Percentiles rank a stretch among this genome's conserved stretches.
Conservation (phyloP, 306 rosid species). For the Inga leiocalycina region DNA sequence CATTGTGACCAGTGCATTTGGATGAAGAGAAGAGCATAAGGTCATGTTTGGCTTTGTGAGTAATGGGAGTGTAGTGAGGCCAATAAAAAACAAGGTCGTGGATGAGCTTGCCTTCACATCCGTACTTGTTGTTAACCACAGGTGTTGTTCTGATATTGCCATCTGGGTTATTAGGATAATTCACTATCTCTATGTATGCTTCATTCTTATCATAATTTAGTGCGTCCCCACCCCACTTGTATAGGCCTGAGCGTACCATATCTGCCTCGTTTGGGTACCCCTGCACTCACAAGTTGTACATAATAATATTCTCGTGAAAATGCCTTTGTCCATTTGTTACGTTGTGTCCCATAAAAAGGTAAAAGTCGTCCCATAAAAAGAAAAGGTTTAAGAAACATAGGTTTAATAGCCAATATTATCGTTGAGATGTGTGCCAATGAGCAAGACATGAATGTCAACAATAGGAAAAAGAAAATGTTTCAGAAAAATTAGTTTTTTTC, state of each 20-base stretch:
- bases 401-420: no score
- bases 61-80: conserved; percentile 89
- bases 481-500: no score
- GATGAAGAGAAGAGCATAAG: conserved; percentile 78
- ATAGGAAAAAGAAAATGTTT: no score
- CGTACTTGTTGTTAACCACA: conserved; percentile 51
- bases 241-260: conserved; percentile 52
- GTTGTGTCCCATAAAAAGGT: background rate
- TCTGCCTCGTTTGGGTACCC: background rate
- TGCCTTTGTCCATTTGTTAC: no score
- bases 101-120: conserved; percentile 48
- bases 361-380: no score
- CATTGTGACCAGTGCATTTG: conserved; percentile 87
- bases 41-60: conserved; percentile 53
- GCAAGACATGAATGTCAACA: no score
- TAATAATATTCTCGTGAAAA: background rate
- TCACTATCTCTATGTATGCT: conserved; percentile 82
- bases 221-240: conserved; percentile 89
- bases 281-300: background rate
- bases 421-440: no score
- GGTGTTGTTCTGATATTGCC: conserved; percentile 63
- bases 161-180: conserved; percentile 94
- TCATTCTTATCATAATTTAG: conserved; percentile 44
- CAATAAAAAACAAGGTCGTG: conserved; percentile 93
- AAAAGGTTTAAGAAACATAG: no score